Evolutionary conservation across 139 green algal genomes (phyloP).

Genomic region (Eudorina sp.): DNA sequence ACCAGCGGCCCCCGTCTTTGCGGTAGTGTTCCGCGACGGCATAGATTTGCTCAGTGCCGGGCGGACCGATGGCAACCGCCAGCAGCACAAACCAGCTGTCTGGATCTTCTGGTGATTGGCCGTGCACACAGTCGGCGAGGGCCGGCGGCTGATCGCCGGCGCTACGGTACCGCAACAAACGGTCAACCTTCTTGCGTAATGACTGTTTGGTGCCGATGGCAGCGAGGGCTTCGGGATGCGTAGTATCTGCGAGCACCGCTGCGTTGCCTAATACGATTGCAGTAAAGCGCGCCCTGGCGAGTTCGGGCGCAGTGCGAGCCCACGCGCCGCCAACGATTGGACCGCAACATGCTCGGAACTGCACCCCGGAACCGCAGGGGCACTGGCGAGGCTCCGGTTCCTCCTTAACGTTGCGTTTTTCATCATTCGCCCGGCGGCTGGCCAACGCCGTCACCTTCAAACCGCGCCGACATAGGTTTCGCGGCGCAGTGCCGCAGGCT

Average conservation of each 20-base stretch:
- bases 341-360: conserved; percentile 38
- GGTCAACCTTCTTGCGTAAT: conserved; percentile 5
- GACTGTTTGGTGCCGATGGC: conserved; percentile 40
- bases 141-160: neutral
- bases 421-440: neutral
- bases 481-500: neutral
- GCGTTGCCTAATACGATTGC: neutral
- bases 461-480: neutral
- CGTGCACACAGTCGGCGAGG: neutral
- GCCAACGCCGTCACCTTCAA: neutral
- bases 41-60: neutral
- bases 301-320: conserved; percentile 43
- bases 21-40: conserved; percentile 28
- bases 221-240: conserved; percentile 45
- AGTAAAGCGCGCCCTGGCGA: conserved; percentile 46
- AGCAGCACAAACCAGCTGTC: conserved; percentile 21
- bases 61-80: neutral
- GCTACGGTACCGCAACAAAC: neutral
- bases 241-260: conserved; percentile 38
- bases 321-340: conserved; percentile 42
- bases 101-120: neutral
- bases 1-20: conserved; percentile 46
- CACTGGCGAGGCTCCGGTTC: neutral
- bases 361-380: conserved; percentile 10
- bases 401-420: neutral